phyloP scores from a whole-genome alignment of 2,329 filamentous ascomycete genomes.

The Rugonectria rugulosa region DNA sequence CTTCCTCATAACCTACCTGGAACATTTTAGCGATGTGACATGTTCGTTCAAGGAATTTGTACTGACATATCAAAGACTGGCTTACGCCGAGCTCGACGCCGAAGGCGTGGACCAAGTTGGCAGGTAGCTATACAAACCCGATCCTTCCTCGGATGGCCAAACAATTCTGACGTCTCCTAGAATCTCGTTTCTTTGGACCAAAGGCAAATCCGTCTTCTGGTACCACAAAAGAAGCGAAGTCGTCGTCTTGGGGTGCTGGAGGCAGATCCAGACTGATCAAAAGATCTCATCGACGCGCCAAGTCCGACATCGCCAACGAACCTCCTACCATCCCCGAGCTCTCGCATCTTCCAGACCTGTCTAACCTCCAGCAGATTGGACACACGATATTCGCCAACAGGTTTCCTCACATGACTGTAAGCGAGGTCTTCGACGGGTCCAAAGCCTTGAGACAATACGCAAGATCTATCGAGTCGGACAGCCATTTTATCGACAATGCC shows the following conservation, averaged over 20 bases:
- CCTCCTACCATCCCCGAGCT: background rate
- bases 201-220: background rate
- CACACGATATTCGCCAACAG: background rate
- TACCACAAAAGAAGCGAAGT: background rate
- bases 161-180: constrained; percentile 9
- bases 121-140: background rate
- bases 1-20: too few relatives aligned
- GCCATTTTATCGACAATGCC: background rate
- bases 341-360: background rate
- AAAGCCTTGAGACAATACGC: background rate
- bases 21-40: too few relatives aligned
- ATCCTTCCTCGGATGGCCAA: background rate
- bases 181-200: constrained; percentile 7
- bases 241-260: background rate
- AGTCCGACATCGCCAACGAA: constrained; percentile 7
- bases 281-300: constrained; percentile 2
- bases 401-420: constrained; percentile 11
- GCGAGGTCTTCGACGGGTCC: background rate
- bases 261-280: background rate
- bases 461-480: background rate
- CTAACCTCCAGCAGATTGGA: too few relatives aligned
- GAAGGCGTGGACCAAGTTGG: constrained; percentile 15
- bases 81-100: constrained; percentile 3
- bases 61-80: constrained; percentile 6
- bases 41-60: background rate